Conservation (phyloP, 2,329 filamentous ascomycete genomes). For the Monosporascus ibericus region DNA sequence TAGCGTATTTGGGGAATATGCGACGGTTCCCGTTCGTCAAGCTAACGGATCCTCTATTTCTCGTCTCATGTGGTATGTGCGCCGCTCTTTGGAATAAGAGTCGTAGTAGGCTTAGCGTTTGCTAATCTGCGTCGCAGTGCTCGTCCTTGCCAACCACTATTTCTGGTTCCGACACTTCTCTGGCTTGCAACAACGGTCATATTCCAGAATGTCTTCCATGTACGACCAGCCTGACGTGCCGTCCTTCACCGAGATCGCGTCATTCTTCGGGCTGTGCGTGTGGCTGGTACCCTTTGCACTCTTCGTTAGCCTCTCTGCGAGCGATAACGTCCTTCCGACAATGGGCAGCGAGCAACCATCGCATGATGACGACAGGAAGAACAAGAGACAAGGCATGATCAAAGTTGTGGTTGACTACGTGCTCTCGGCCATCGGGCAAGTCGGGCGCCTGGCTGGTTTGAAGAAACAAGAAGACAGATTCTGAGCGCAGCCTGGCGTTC, state of each 20-base stretch:
- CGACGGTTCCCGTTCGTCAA: conserved; percentile 69
- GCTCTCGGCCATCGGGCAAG: conserved; percentile 44
- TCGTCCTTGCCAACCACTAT: conserved; percentile 88
- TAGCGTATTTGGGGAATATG: conserved; percentile 86
- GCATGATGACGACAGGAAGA: conserved; percentile 39
- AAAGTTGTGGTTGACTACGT: conserved; percentile 58
- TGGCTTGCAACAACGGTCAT: conserved; percentile 49
- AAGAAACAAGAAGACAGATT: conserved; percentile 34
- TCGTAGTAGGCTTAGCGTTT: neutral
- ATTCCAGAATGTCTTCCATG: conserved; percentile 51
- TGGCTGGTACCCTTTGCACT: conserved; percentile 95
- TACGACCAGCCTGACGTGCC: conserved; percentile 63
- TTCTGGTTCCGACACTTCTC: conserved; percentile 96
- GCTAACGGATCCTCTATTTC: conserved; percentile 78
- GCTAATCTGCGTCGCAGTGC: conserved; percentile 40
- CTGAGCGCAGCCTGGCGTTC: conserved; percentile 12
- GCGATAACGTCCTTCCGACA: conserved; percentile 89
- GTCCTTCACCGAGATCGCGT: conserved; percentile 88
- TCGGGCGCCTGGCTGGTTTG: conserved; percentile 33
- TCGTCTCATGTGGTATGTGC: conserved; percentile 69
- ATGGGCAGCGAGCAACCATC: conserved; percentile 70
- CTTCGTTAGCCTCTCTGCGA: conserved; percentile 89
- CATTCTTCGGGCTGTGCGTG: conserved; percentile 92
- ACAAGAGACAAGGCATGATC: conserved; percentile 56
- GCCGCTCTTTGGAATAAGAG: neutral